Evolutionary conservation across 768 basidiomycete genomes (phyloP).

Genomic region (Boletus sensibilis): DNA sequence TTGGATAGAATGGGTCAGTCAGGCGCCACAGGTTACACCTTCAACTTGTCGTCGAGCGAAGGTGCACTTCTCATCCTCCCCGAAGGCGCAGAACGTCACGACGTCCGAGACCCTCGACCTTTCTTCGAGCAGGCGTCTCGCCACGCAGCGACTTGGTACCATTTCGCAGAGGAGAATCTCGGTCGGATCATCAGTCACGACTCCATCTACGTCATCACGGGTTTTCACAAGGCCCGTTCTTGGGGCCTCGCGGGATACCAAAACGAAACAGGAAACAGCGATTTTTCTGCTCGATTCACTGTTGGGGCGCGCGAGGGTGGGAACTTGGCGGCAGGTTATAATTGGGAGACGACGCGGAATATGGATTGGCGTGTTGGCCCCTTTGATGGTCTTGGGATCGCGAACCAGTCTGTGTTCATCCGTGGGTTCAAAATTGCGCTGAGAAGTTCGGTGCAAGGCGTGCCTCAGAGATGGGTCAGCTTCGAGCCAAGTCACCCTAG

Average conservation of each 20-base stretch:
- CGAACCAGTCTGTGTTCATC: slow-evolving; percentile 33
- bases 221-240: slow-evolving; percentile 24
- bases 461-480: slow-evolving; percentile 20
- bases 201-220: slow-evolving; percentile 35
- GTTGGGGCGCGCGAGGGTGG: slow-evolving; percentile 4
- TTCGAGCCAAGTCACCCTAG: not conserved
- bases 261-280: not conserved
- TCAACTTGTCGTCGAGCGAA: slow-evolving; percentile 23
- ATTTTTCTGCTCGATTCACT: slow-evolving; percentile 18
- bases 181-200: slow-evolving; percentile 31
- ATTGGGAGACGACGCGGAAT: slow-evolving; percentile 20
- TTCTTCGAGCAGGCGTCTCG: slow-evolving; percentile 29
- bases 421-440: slow-evolving; percentile 33
- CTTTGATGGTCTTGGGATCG: not conserved
- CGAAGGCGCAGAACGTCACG: slow-evolving; percentile 30
- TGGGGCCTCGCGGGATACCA: slow-evolving; percentile 32
- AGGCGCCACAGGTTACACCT: slow-evolving; percentile 1
- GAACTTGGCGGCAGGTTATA: slow-evolving; percentile 8
- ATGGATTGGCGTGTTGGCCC: slow-evolving; percentile 24
- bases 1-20: slow-evolving; percentile 5
- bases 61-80: slow-evolving; percentile 37
- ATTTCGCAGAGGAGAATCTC: slow-evolving; percentile 26
- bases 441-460: slow-evolving; percentile 12
- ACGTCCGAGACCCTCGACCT: slow-evolving; percentile 23
- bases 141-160: slow-evolving; percentile 34